Percentiles rank a stretch among this genome's conserved stretches.
Evolutionary conservation across 495 filamentous ascomycete species (phyloP).

Genomic region (Lophiotrema nucula): DNA sequence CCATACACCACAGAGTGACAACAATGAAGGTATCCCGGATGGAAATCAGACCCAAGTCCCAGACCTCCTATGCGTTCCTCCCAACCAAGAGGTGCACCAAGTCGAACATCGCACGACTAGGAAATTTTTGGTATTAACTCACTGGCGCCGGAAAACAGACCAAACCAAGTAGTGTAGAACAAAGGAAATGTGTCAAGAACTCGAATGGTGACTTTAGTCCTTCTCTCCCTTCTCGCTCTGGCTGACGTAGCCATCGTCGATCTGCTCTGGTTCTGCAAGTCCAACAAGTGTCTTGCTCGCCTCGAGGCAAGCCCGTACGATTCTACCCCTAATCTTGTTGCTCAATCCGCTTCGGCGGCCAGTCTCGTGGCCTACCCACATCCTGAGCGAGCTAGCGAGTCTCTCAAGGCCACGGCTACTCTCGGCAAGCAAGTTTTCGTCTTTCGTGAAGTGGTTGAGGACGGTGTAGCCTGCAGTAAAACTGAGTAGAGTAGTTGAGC

Average conservation of each 20-base stretch:
- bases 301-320: constrained; percentile 18
- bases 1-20: too few relatives aligned
- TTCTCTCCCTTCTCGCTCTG: constrained; percentile 29
- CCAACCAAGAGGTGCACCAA: too few relatives aligned
- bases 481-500: constrained; percentile 67
- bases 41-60: too few relatives aligned
- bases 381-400: constrained; percentile 34
- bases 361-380: constrained; percentile 41
- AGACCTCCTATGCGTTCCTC: too few relatives aligned
- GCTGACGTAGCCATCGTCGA: constrained; percentile 37
- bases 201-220: too few relatives aligned
- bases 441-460: constrained; percentile 49
- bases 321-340: constrained; percentile 15
- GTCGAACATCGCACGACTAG: too few relatives aligned
- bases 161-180: too few relatives aligned
- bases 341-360: constrained; percentile 34
- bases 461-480: constrained; percentile 74
- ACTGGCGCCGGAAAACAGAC: too few relatives aligned
- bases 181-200: too few relatives aligned
- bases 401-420: constrained; percentile 35
- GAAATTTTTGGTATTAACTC: too few relatives aligned
- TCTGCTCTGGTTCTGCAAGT: constrained; percentile 17
- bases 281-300: constrained; percentile 33
- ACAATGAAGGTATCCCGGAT: too few relatives aligned
- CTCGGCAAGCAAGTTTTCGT: constrained; percentile 1